phyloP scores from a whole-genome alignment of 2,329 filamentous ascomycete species.

The Curvularia verruculosa region DNA sequence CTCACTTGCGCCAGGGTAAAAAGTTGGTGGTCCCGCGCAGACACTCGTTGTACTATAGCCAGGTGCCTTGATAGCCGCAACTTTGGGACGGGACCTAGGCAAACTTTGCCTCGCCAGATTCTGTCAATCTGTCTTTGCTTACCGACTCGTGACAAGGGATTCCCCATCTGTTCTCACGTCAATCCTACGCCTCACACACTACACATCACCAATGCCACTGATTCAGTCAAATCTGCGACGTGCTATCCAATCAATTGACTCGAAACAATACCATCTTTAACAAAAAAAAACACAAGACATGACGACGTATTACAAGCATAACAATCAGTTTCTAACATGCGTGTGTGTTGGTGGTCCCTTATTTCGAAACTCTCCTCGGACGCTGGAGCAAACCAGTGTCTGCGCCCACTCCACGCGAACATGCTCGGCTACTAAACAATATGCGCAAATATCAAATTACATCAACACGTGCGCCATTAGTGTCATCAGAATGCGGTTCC shows the following conservation, averaged over 20 bases:
- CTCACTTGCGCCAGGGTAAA: not conserved
- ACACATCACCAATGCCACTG: not conserved
- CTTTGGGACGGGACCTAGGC: not conserved
- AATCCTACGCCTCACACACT: not conserved
- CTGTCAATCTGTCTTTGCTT: not conserved
- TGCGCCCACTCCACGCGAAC: not conserved
- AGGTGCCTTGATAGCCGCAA: not conserved
- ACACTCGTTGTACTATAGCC: not conserved
- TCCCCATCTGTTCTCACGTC: not conserved
- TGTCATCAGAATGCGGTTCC: slow-evolving; percentile 1
- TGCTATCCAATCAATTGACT: not conserved
- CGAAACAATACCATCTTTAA: not conserved
- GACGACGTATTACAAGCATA: not conserved
- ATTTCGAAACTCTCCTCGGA: not conserved
- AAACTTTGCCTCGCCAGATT: not conserved
- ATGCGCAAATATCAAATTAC: not conserved
- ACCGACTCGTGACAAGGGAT: not conserved
- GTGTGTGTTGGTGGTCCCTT: not conserved
- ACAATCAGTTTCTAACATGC: not conserved
- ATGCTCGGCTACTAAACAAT: not conserved
- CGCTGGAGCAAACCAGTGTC: not conserved
- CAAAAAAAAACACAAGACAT: not conserved
- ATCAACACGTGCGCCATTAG: not conserved
- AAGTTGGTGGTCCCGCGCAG: not conserved
- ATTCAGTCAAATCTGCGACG: not conserved